Evolutionary conservation across 768 basidiomycete species (phyloP).

Genomic region (Pisolithus microcarpus): DNA sequence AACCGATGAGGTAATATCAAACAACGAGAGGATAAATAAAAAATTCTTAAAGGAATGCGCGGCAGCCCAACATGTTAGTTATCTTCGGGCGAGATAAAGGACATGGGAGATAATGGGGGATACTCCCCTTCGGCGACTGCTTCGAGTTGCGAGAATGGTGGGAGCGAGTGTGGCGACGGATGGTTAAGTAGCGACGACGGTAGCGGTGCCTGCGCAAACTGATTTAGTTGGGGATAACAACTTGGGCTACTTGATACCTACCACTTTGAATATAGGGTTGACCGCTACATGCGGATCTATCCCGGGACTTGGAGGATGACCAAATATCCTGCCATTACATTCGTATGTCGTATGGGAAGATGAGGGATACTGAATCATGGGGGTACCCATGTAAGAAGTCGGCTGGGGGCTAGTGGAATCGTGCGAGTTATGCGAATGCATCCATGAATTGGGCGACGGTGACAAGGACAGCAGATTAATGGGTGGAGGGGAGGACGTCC

Average conservation of each 20-base stretch:
- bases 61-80: conserved; percentile 18
- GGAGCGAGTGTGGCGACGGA: conserved; percentile 46
- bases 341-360: conserved; percentile 42
- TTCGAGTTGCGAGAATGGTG: conserved; percentile 75
- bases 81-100: conserved; percentile 51
- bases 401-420: conserved; percentile 30
- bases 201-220: conserved; percentile 42
- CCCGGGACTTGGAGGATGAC: conserved; percentile 56
- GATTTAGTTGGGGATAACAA: conserved; percentile 3
- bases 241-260: conserved; percentile 35
- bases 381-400: conserved; percentile 30
- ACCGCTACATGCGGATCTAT: conserved; percentile 61
- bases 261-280: conserved; percentile 89
- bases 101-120: conserved; percentile 69
- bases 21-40: conserved; percentile 13
- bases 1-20: conserved; percentile 6
- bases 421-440: conserved; percentile 39
- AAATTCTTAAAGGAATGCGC: conserved; percentile 14
- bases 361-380: conserved; percentile 32
- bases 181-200: conserved; percentile 36
- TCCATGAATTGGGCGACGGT: conserved; percentile 54
- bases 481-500: conserved; percentile 69
- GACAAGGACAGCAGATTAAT: conserved; percentile 69
- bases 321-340: conserved; percentile 41
- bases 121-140: conserved; percentile 77